phyloP scores from a whole-genome alignment of 73 alveolate genomes.

The Breviolum minutum region DNA sequence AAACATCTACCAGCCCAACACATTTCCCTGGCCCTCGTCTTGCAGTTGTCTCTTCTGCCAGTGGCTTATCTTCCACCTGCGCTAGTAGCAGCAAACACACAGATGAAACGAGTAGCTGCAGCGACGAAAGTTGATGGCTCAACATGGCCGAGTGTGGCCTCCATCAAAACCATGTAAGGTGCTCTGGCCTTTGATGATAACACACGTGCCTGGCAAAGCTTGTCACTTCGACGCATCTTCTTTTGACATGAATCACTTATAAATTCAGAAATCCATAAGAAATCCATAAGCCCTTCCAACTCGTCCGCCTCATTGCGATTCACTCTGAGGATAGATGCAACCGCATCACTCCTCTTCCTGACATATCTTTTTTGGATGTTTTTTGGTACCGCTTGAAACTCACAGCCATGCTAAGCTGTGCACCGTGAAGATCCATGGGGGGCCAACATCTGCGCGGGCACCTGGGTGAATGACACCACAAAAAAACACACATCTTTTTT shows the following conservation, averaged over 20 bases:
- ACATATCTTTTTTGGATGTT: not conserved
- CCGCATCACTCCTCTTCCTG: constrained; percentile 54
- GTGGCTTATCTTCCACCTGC: constrained; percentile 63
- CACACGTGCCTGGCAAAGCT: constrained; percentile 65
- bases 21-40: constrained; percentile 36
- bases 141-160: not conserved
- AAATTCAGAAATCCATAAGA: not conserved
- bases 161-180: constrained; percentile 88
- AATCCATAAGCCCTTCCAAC: not conserved
- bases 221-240: not conserved
- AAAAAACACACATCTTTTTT: not conserved
- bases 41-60: constrained; percentile 7
- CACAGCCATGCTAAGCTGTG: not conserved
- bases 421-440: constrained; percentile 64
- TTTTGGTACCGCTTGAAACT: not conserved
- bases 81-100: not conserved
- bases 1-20: not conserved
- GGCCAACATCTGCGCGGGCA: constrained; percentile 87
- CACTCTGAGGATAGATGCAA: constrained; percentile 64
- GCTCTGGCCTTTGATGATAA: constrained; percentile 71
- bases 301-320: constrained; percentile 73
- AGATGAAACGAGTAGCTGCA: not conserved
- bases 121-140: not conserved
- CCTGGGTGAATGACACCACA: not conserved
- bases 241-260: not conserved